Evolutionary conservation across 2,329 filamentous ascomycete genomes (phyloP), one percentile per base, ranked within the genome.

Genomic region (Dryadomyces quercus-mongolicae): DNA sequence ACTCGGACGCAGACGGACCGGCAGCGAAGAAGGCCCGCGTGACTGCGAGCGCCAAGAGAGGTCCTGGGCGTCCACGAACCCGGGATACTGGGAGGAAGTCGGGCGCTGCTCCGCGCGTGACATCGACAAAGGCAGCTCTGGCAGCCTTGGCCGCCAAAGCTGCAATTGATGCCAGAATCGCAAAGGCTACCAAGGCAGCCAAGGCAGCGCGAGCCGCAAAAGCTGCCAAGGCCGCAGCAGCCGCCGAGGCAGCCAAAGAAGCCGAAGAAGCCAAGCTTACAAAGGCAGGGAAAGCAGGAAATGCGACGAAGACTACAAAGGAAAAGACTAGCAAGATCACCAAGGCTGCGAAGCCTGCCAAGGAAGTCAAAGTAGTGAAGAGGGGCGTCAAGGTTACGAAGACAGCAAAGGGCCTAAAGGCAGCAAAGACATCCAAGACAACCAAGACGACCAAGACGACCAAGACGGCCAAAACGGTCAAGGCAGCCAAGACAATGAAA

Each of bases 101-200:
- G 1, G 53, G 54, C 43, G 18, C 34, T 3, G 8, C 54, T 9
- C 8, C 34, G 5, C 55, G 51, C 44, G 25, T 44, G 25, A 44
- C 54, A 13, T 56, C 51, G n/a, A 49, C 42, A 10, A 46, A 54
- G 36, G 52, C 52, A 5, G 52, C 52, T 5, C 46, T 54, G 3
- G 52, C 52, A 1, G 51, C 45, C 0, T 18, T 53, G 16, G 45
- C 36, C 2, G 44, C 49, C 8, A 55, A 49, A 25, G 70, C 71
- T 5, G 71, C 74, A 49, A 82, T 82, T 68, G 70, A 64, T 77
- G 4, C 74, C 70, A 0, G 71, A 71, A 20, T 34, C 0, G 38
- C n/a, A 1, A 53, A 53, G 54, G 42, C 46, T 8, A 63, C 62
- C 5, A 72, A 70, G 58, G 62, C 60, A 1, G 59, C 56, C 52